Percentiles rank a stretch among this genome's conserved stretches.
Evolutionary conservation across 2,329 filamentous ascomycete genomes (phyloP).

Genomic region (Paracorniculantispora psalliotae): DNA sequence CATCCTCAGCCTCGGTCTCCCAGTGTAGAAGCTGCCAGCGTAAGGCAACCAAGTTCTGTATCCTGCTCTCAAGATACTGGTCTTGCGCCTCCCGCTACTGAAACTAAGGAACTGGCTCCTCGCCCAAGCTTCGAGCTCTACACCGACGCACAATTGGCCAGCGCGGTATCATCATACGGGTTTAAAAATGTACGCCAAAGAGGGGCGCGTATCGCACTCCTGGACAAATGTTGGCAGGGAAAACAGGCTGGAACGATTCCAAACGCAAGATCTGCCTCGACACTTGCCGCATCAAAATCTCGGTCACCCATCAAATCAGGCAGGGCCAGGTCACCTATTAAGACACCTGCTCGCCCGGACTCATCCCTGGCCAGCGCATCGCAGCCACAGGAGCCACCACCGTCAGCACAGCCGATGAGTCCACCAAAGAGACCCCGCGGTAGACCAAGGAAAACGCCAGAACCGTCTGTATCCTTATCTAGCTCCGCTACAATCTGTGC

Average conservation of each 20-base stretch:
- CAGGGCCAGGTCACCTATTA: constrained; percentile 8
- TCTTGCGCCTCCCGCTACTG: neutral
- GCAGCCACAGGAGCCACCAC: constrained; percentile 29
- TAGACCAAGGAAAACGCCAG: constrained; percentile 17
- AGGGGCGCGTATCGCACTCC: constrained; percentile 62
- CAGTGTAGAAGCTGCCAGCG: no score
- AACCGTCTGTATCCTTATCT: neutral
- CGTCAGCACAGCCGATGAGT: constrained; percentile 28
- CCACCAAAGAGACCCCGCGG: constrained; percentile 29
- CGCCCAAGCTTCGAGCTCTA: constrained; percentile 56
- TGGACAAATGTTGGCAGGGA: constrained; percentile 67
- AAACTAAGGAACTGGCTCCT: neutral
- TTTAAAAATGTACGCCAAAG: constrained; percentile 69
- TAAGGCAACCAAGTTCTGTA: neutral
- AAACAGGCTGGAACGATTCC: constrained; percentile 28
- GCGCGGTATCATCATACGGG: constrained; percentile 58
- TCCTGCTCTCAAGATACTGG: neutral
- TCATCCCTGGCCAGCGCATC: constrained; percentile 11
- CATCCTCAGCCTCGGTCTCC: constrained; percentile 12
- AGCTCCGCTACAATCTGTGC: constrained; percentile 5
- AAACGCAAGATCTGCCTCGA: constrained; percentile 16
- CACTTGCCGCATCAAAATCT: constrained; percentile 14
- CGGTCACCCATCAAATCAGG: constrained; percentile 16
- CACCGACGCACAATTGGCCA: constrained; percentile 58
- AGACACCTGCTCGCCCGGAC: constrained; percentile 9